Conservation (phyloP, 1,284 basidiomycete species). For the Coniophora puteana region DNA sequence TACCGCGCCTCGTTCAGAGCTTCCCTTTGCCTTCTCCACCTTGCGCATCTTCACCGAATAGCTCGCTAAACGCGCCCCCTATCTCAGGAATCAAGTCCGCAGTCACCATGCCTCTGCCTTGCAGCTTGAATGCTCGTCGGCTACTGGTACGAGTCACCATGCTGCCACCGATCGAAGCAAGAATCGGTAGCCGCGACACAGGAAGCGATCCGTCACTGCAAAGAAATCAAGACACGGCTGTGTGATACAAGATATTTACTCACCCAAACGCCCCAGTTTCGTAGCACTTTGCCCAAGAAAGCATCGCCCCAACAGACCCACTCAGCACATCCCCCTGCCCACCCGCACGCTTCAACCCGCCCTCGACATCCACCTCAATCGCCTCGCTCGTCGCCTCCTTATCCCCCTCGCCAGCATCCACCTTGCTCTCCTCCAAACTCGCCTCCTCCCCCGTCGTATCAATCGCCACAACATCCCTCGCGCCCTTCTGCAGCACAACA, state of each 20-base stretch:
- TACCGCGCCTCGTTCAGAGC: constrained; percentile 21
- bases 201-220: constrained; percentile 47
- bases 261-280: constrained; percentile 77
- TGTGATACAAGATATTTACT: too few relatives aligned
- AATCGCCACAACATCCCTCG: constrained; percentile 63
- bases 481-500: constrained; percentile 91
- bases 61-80: constrained; percentile 67
- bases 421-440: constrained; percentile 36
- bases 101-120: constrained; percentile 84
- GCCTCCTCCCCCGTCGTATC: constrained; percentile 56
- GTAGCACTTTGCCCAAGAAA: constrained; percentile 94
- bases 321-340: constrained; percentile 95
- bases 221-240: constrained; percentile 6
- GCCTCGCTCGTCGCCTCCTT: constrained; percentile 50
- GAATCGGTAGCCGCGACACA: constrained; percentile 66
- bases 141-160: constrained; percentile 86
- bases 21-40: constrained; percentile 33
- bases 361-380: constrained; percentile 65
- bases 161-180: constrained; percentile 87
- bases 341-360: constrained; percentile 90
- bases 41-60: constrained; percentile 59
- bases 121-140: constrained; percentile 67
- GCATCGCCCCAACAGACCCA: constrained; percentile 82
- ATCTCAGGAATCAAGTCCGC: constrained; percentile 85
- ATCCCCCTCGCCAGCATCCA: constrained; percentile 32